phyloP scores from a whole-genome alignment of 768 basidiomycete species.

The Tylopilus intermedius region DNA sequence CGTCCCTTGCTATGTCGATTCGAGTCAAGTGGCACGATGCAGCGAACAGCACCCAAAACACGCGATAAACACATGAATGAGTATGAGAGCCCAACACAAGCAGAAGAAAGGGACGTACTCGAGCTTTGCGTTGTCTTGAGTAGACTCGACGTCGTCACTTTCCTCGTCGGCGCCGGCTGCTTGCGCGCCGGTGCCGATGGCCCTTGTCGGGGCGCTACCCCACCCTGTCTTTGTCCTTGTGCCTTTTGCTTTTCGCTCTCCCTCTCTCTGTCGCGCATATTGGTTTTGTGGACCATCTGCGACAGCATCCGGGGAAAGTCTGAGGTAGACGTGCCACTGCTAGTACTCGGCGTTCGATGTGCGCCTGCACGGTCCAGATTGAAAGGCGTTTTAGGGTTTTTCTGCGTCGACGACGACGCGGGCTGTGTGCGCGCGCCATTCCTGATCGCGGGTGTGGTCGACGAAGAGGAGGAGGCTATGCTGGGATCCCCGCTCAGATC shows the following conservation, averaged over 20 bases:
- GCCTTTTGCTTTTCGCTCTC: not conserved
- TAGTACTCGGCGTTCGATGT: not conserved
- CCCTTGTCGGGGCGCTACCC: not conserved
- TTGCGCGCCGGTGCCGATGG: slow-evolving; percentile 13
- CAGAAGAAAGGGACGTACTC: slow-evolving; percentile 11
- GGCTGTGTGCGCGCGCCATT: slow-evolving; percentile 7
- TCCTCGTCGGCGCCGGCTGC: slow-evolving; percentile 2
- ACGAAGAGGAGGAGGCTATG: not conserved
- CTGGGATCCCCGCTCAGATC: not conserved
- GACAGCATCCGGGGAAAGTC: slow-evolving; percentile 16
- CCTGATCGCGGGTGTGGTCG: not conserved
- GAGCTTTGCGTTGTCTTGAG: slow-evolving; percentile 16
- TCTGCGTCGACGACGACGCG: not conserved
- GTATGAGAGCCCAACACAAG: not conserved
- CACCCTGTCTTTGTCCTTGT: not conserved
- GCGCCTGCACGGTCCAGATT: not conserved
- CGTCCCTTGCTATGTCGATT: not conserved
- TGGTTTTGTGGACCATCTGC: slow-evolving; percentile 10
- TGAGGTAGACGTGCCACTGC: slow-evolving; percentile 13
- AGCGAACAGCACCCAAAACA: not conserved
- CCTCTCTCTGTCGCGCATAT: slow-evolving; percentile 6
- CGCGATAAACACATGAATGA: not conserved
- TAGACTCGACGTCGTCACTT: slow-evolving; percentile 11
- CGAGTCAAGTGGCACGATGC: not conserved
- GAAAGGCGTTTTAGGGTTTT: not conserved